Conservation (phyloP, 2,329 filamentous ascomycete species). For the Xylariaceae sp. region DNA sequence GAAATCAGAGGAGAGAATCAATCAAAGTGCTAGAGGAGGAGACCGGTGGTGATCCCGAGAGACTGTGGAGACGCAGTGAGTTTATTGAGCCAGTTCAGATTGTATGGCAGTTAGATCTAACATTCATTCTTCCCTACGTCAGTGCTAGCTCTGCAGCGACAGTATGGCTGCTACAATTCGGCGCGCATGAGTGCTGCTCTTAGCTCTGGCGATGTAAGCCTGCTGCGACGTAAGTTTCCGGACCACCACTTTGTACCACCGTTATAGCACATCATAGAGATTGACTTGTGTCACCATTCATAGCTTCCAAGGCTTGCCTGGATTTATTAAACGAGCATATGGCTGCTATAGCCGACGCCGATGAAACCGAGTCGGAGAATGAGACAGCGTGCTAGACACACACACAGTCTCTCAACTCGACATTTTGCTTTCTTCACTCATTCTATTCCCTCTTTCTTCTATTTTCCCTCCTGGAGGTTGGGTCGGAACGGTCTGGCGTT, state of each 20-base stretch:
- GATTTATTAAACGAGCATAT: conserved; percentile 33
- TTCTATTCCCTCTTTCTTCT: too few species aligned
- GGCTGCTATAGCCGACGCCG: too few species aligned
- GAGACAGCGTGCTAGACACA: too few species aligned
- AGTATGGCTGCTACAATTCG: conserved; percentile 47
- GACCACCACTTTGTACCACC: background rate
- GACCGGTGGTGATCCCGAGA: conserved; percentile 37
- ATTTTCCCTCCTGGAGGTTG: too few species aligned
- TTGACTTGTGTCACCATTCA: background rate
- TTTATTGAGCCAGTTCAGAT: too few species aligned
- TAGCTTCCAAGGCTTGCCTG: conserved; percentile 33
- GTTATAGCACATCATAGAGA: background rate
- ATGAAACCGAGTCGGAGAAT: conserved; percentile 24
- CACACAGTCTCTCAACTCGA: too few species aligned
- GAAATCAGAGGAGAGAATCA: conserved; percentile 23
- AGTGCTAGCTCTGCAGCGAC: conserved; percentile 46
- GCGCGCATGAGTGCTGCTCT: conserved; percentile 46
- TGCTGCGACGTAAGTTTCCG: conserved; percentile 42
- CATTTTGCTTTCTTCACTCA: too few species aligned
- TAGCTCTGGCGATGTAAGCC: conserved; percentile 37
- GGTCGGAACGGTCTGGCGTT: too few species aligned
- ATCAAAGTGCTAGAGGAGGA: conserved; percentile 31
- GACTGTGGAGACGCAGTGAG: conserved; percentile 46
- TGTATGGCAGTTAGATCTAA: too few species aligned
- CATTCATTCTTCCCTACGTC: too few species aligned